Base-by-base conservation (phyloP, 2,329 filamentous ascomycete species). In the Aschersonia sp. region DNA sequence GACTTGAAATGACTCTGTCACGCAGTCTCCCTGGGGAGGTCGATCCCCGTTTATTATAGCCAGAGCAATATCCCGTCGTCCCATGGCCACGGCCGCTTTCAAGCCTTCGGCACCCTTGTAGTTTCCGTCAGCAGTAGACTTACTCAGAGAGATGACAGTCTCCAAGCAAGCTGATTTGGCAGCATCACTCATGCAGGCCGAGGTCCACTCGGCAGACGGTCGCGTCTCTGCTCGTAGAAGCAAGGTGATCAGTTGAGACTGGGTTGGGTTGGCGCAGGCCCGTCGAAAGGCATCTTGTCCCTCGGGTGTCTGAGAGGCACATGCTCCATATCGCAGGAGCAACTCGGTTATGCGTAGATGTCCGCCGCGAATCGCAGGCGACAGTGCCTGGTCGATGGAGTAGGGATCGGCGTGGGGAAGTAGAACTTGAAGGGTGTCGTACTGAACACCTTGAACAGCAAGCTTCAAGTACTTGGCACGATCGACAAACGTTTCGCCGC, bases 261-360 rank as follows among this genome's bases (percentile, higher is more conserved):
- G 63, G 3, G 65, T 67, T 5, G 70, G 73, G 5, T 65, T 56
- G 10, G 62, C 61, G 54, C 75, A 78, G 4, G 72, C 59, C 30
- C 73, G 66, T 20, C 71, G 70, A 51, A 80, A 79, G 5, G 71
- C 72, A 46, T 76, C 71, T 49, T 73, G 71, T 1, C 69, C 73
- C 12, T 75, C 72, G 0, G 67, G 61, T 0, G 68, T 70, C 48
- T 73, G 67, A 0, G 66, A 63, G 6, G 64, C 60, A 45, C 67
- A 72, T 12, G 74, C 75, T 4, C 75, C 75, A 45, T 77, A 72
- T 29, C 64, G 60, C 3, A 79, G 56, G 2, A 80, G 61, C 4
- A 74, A 58, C 50, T 73, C 65, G 4, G 70, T 62, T 31, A 77
- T 67, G 20, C 55, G 60, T 1, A 60, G 46, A 43, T 73, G 71